These are phyloP conservation scores for Ophidiomyces ophidiicola DNA, from an alignment of 2,329 filamentous ascomycete genomes.

Conservation along the genomic window DNA sequence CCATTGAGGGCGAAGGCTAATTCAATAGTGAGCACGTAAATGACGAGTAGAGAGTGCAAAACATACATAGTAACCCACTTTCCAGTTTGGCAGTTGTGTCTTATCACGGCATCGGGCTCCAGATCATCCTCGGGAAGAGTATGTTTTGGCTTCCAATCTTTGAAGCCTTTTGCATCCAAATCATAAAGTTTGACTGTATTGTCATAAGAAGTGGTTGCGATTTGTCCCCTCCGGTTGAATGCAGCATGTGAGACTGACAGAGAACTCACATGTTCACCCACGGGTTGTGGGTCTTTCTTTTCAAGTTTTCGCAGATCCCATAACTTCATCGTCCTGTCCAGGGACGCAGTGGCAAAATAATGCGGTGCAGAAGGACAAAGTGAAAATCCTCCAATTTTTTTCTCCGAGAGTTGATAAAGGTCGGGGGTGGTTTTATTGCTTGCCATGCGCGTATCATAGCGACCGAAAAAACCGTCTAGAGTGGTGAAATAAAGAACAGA, in stretches of 20 bases:
- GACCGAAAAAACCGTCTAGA: slow-evolving; percentile 64
- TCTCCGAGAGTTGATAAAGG: slow-evolving; percentile 66
- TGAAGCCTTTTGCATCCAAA: slow-evolving; percentile 47
- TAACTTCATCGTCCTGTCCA: slow-evolving; percentile 79
- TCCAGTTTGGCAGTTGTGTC: slow-evolving; percentile 92
- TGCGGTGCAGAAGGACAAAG: slow-evolving; percentile 69
- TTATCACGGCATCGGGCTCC: slow-evolving; percentile 55
- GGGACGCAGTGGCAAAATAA: slow-evolving; percentile 72
- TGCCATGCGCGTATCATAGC: slow-evolving; percentile 60
- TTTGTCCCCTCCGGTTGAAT: slow-evolving; percentile 70
- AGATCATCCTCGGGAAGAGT: slow-evolving; percentile 51
- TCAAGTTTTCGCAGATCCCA: slow-evolving; percentile 80
- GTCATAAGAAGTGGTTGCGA: slow-evolving; percentile 89
- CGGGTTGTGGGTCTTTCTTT: slow-evolving; percentile 49
- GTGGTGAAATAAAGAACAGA: slow-evolving; percentile 79
- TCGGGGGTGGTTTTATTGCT: slow-evolving; percentile 41
- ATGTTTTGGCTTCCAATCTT: slow-evolving; percentile 47
- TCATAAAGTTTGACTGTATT: slow-evolving; percentile 90
- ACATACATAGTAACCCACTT: slow-evolving; percentile 74
- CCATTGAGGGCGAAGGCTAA: slow-evolving; percentile 71
- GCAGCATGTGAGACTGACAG: slow-evolving; percentile 86
- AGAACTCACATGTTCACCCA: slow-evolving; percentile 71
- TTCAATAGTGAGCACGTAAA: slow-evolving; percentile 10
- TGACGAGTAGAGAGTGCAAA: neutral
- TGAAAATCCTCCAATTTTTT: slow-evolving; percentile 92